phyloP scores from a whole-genome alignment of 805 yeast genomes.

The Starmerella floris region DNA sequence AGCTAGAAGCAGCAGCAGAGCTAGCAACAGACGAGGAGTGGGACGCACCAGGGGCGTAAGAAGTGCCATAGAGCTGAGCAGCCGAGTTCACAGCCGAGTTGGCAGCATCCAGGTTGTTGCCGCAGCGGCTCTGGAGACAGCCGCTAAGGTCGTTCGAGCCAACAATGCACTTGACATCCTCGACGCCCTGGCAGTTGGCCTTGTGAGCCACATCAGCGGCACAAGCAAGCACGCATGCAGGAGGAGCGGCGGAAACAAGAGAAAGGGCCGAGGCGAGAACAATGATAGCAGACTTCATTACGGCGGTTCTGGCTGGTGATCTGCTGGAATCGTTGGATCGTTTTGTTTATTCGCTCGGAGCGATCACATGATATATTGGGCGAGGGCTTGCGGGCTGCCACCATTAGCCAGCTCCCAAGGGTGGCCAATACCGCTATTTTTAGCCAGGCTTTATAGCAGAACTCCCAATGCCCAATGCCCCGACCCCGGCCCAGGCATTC shows the following conservation, averaged over 20 bases:
- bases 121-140: conserved; percentile 61
- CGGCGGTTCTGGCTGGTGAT: conserved; percentile 1
- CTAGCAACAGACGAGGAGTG: conserved; percentile 7
- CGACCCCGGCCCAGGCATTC: too few relatives aligned
- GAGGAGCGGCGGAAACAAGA: conserved; percentile 46
- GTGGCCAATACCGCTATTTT: conserved; percentile 2
- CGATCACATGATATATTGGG: neutral
- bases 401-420: too few relatives aligned
- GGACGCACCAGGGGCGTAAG: conserved; percentile 1
- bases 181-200: conserved; percentile 33
- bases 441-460: too few relatives aligned
- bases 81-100: conserved; percentile 37
- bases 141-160: conserved; percentile 37
- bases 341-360: conserved; percentile 6
- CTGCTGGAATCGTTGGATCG: neutral
- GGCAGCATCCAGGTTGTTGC: conserved; percentile 51
- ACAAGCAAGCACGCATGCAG: conserved; percentile 87
- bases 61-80: conserved; percentile 16
- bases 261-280: conserved; percentile 28
- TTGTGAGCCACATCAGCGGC: conserved; percentile 47
- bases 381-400: conserved; percentile 1
- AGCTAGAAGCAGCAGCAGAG: conserved; percentile 5
- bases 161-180: conserved; percentile 60
- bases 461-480: too few relatives aligned
- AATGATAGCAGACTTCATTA: conserved; percentile 23